Base-by-base conservation (phyloP, 1,284 basidiomycete genomes). In the Irpex lacteus region DNA sequence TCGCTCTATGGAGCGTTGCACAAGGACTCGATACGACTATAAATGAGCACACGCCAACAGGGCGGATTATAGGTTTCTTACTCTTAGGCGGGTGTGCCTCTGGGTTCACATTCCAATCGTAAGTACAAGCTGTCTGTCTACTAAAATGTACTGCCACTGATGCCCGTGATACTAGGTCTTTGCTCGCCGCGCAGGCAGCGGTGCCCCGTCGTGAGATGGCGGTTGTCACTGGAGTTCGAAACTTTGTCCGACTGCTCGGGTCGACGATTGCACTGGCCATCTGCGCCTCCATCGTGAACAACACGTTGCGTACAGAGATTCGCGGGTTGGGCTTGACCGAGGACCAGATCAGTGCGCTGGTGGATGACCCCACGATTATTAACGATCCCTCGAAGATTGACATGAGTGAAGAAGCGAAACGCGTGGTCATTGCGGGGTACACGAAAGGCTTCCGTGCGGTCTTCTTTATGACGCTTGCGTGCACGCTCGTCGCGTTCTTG, bases 1-100 rank as follows among this genome's bases (percentile, higher is more conserved):
- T 70, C 79, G 58, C 78, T 74, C 6, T 70, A 78, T 32, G 83
- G 83, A 15, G 71, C 80, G 15, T 70, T 80, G 13, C 76, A 74
- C 68, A 68, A 44, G 69, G 69, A 8, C 53, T 70, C 9, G 64
- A 64, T 47, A 67, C 64, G 5, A 78, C 78, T 9, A 73, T 83
- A 19, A 69, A 75, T 44, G 67, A 74, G 32, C 63, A 72, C 32
- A 76, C 79, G 0, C 72, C 74, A 1, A 67, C 74, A 0, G 80
- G 74, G 0, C 67, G 75, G 49, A 67, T 82, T 21, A 73, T 80
- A 13, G 81, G 80, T 0, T 81, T 71, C 63, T 75, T 82, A 59
- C 59, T 83, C 21, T 64, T 85, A 80, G 82, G 1, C 69, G 74
- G 55, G 5, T 19, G 64, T 15, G 65, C 65, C 13, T 65, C 69